Base-by-base conservation (phyloP, 1,284 basidiomycete species). In the Fomes fomentarius region DNA sequence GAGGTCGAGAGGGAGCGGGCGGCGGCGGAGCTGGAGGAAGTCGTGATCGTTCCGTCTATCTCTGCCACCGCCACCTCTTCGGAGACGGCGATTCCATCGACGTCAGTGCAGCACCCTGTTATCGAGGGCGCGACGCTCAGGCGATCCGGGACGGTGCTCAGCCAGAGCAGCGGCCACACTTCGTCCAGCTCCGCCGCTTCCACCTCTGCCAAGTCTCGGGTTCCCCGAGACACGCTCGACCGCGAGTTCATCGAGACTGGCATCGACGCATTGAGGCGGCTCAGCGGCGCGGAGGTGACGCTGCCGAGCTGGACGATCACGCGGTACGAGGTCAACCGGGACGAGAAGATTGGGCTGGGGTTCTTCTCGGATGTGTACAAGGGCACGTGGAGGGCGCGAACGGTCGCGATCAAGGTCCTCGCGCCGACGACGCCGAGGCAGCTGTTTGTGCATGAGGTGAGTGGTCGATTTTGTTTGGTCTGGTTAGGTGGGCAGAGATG, bases 301-400 rank as follows among this genome's bases (percentile, higher is more conserved):
- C 68, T 90, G 26, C 87, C 89, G 1, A 80, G 75, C 57, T 90
- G 88, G 88, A 89, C 87, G 2, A 90, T 90, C 62, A 91, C 87
- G 11, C 64, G 82, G 48, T 87, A 84, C 61, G 87, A 89, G 69
- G 79, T 89, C 19, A 80, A 83, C 59, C 76, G 81, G 3, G 83
- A 85, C 47, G 69, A 73, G 57, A 83, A 82, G 69, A 82, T 90
- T 56, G 86, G 87, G 4, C 63, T 81, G 15, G 87, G 88, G 0
- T 85, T 81, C 71, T 87, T 89, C 70, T 84, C 83, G 19, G 81
- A 87, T 56, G 88, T 90, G 4, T 89, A 85, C 66, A 76, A 75
- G 14, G 88, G 87, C 2, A 78, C 71, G 15, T 91, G 87, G 87
- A 74, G 77, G 19, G 74, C 72, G 10, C 73, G 73, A n/a, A 74